A percentile compares a stretch with the other conserved stretches of the same genome.
phyloP scores from a whole-genome alignment of 2,329 filamentous ascomycete genomes.

The Colletotrichum sp. region DNA sequence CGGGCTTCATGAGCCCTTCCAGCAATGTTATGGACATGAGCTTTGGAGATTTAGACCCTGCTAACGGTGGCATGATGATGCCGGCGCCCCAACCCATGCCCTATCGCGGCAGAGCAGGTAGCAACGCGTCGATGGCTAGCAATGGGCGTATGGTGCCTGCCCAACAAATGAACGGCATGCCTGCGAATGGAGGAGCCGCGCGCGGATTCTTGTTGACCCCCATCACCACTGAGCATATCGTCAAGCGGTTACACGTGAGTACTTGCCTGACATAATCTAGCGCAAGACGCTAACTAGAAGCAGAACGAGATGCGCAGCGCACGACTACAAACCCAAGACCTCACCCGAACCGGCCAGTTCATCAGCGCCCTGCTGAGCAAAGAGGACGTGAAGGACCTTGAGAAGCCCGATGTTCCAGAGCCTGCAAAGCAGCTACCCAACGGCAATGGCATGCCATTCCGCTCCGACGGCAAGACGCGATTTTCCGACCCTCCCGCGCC shows the following conservation, averaged over 20 bases:
- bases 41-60: constrained; percentile 88
- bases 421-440: constrained; percentile 55
- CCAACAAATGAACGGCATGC: constrained; percentile 52
- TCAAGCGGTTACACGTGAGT: constrained; percentile 84
- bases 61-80: constrained; percentile 75
- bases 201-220: constrained; percentile 78
- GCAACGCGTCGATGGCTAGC: constrained; percentile 66
- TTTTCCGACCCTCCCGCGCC: constrained; percentile 95
- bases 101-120: constrained; percentile 72
- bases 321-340: constrained; percentile 84
- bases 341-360: constrained; percentile 82
- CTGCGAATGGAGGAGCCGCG: constrained; percentile 64
- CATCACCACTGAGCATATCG: constrained; percentile 91
- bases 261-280: not conserved
- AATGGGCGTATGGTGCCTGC: constrained; percentile 66
- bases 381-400: constrained; percentile 66
- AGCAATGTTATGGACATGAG: constrained; percentile 86
- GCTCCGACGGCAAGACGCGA: constrained; percentile 78
- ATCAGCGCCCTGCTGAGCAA: constrained; percentile 78
- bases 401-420: constrained; percentile 56
- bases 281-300: constrained; percentile 26
- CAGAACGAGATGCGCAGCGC: constrained; percentile 91
- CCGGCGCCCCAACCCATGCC: constrained; percentile 71
- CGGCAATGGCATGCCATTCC: constrained; percentile 59
- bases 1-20: constrained; percentile 78